Conservation (phyloP, 306 rosid species). For the Argentina anserina region DNA sequence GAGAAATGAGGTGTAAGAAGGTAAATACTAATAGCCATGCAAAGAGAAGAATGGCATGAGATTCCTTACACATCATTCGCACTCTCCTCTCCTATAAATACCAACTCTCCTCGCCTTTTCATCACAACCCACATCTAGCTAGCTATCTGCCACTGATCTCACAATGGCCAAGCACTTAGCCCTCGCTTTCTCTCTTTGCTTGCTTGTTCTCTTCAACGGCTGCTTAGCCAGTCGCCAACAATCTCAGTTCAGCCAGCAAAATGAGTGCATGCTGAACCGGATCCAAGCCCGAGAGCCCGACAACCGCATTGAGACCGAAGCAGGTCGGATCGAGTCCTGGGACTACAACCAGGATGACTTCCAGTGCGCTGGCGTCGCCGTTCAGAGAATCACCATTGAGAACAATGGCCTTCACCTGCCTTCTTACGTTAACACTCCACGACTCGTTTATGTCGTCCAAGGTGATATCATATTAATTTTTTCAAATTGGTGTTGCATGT, state of each 20-base stretch:
- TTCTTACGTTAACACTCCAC: slow-evolving; percentile 38
- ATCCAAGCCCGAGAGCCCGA: slow-evolving; percentile 43
- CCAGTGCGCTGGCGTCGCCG: slow-evolving; percentile 41
- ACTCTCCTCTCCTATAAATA: background rate
- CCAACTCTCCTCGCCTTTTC: background rate
- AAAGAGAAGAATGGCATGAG: slow-evolving; percentile 22
- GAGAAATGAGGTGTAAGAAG: slow-evolving; percentile 19
- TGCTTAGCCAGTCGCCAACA: slow-evolving; percentile 24
- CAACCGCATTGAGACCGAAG: slow-evolving; percentile 36
- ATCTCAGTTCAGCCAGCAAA: background rate
- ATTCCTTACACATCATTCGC: slow-evolving; percentile 1
- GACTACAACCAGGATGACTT: slow-evolving; percentile 38
- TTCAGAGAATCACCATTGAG: slow-evolving; percentile 28
- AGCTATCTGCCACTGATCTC: background rate
- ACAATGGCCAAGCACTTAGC: slow-evolving; percentile 37
- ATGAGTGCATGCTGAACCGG: slow-evolving; percentile 31
- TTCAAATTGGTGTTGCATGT: background rate
- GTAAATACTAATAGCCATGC: slow-evolving; percentile 11
- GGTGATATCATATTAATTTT: slow-evolving; percentile 13
- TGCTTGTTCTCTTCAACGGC: slow-evolving; percentile 35
- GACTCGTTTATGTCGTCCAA: slow-evolving; percentile 31
- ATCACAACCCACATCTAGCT: background rate
- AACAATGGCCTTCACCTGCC: slow-evolving; percentile 49
- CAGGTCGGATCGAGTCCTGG: slow-evolving; percentile 44
- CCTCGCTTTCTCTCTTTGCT: slow-evolving; percentile 40